Conservation (phyloP, 306 rosid species). For the Luffa acutangula region DNA sequence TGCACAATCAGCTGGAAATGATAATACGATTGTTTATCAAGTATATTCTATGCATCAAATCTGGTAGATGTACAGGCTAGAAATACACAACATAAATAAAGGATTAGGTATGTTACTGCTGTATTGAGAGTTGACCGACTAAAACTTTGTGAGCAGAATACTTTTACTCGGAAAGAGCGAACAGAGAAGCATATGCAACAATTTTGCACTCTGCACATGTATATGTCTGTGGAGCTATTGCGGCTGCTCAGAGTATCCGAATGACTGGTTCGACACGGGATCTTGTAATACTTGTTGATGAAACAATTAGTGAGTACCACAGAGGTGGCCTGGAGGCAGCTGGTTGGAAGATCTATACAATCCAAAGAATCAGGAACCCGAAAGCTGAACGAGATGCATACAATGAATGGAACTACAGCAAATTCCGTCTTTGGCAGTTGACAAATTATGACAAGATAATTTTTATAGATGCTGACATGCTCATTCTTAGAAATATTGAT, state of each 20-base stretch:
- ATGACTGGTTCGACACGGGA: conserved; percentile 86
- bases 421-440: conserved; percentile 85
- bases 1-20: neutral
- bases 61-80: conserved; percentile 4
- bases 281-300: conserved; percentile 76
- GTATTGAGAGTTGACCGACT: conserved; percentile 17
- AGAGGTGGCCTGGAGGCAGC: conserved; percentile 69
- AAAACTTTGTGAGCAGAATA: conserved; percentile 35
- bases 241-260: conserved; percentile 84
- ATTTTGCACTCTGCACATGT: conserved; percentile 75
- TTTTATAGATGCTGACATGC: conserved; percentile 78
- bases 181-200: conserved; percentile 82
- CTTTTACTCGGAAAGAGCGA: conserved; percentile 45
- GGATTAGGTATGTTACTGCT: neutral
- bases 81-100: neutral
- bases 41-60: neutral
- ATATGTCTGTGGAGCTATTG: conserved; percentile 85
- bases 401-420: conserved; percentile 95
- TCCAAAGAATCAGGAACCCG: conserved; percentile 79
- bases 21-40: neutral
- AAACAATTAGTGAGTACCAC: conserved; percentile 61
- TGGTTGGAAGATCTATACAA: conserved; percentile 78
- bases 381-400: conserved; percentile 78
- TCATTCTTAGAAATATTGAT: conserved; percentile 70
- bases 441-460: conserved; percentile 83